Evolutionary conservation across 345 rosid species (phyloP).

Genomic region (Excoecaria cochinchinensis): DNA sequence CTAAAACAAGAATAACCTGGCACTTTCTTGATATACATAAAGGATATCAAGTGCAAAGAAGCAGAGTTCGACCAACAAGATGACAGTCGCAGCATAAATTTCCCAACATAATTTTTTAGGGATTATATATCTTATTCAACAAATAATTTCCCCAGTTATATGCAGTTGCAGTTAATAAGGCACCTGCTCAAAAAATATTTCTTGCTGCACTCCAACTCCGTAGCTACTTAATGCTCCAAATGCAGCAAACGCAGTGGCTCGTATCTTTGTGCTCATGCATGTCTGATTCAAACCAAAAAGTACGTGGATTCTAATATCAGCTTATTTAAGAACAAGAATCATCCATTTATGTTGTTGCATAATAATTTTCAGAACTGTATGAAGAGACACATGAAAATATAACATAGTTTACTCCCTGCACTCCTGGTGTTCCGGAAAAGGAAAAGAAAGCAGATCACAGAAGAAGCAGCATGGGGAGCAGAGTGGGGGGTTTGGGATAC

Average conservation of each 20-base stretch:
- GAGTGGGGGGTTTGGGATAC: neutral
- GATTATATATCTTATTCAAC: neutral
- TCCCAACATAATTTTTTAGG: neutral
- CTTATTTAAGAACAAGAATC: neutral
- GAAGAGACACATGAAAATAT: neutral
- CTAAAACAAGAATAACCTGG: neutral
- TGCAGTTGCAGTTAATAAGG: neutral
- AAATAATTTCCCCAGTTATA: neutral
- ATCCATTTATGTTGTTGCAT: neutral
- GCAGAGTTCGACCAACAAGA: neutral
- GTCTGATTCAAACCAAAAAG: constrained; percentile 39
- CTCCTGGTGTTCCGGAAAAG: neutral
- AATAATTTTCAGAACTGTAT: neutral
- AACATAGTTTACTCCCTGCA: neutral
- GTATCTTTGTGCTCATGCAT: constrained; percentile 77
- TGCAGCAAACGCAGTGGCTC: constrained; percentile 82
- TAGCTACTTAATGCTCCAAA: constrained; percentile 82
- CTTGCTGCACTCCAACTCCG: constrained; percentile 62
- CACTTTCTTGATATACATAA: neutral
- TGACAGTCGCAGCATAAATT: neutral
- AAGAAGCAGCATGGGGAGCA: neutral
- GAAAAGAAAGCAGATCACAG: neutral
- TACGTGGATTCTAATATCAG: neutral
- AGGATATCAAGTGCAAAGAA: neutral
- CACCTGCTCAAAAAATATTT: constrained; percentile 92